A percentile compares a stretch with the other conserved stretches of the same genome.
Conservation (phyloP, 345 rosid genomes). For the Arabis alpina region DNA sequence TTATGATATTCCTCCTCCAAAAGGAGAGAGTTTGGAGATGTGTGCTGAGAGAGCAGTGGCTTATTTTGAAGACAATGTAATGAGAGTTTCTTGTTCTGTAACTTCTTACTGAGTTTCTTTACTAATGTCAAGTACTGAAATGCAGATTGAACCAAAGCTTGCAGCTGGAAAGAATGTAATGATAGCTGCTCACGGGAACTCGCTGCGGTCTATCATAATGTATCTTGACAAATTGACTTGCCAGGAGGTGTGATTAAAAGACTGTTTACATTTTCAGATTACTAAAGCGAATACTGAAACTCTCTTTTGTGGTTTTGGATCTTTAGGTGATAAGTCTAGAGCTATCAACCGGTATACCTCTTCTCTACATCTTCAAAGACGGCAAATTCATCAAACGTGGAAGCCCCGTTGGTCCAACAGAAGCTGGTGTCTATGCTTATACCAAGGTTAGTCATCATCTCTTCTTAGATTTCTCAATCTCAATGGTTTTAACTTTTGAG, state of each 20-base stretch:
- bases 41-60: slow-evolving; percentile 92
- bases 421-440: slow-evolving; percentile 95
- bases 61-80: slow-evolving; percentile 42
- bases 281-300: background rate
- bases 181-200: slow-evolving; percentile 98
- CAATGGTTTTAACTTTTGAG: slow-evolving; percentile 1
- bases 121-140: background rate
- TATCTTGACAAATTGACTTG: slow-evolving; percentile 85
- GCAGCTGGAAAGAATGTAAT: slow-evolving; percentile 73
- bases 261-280: background rate
- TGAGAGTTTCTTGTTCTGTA: background rate
- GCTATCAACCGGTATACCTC: slow-evolving; percentile 84
- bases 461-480: background rate
- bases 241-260: slow-evolving; percentile 66
- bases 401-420: slow-evolving; percentile 80
- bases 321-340: slow-evolving; percentile 78
- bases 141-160: slow-evolving; percentile 91
- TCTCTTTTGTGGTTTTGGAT: slow-evolving; percentile 3
- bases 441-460: slow-evolving; percentile 61
- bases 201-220: slow-evolving; percentile 92
- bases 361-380: slow-evolving; percentile 88
- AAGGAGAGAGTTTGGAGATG: slow-evolving; percentile 99
- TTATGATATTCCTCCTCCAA: slow-evolving; percentile 92
- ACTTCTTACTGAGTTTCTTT: slow-evolving; percentile 17
- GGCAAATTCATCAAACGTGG: slow-evolving; percentile 84